Evolutionary conservation across 1,139 yeast species (phyloP), one percentile per base, ranked within the genome.

Genomic region (Pichia terricola): DNA sequence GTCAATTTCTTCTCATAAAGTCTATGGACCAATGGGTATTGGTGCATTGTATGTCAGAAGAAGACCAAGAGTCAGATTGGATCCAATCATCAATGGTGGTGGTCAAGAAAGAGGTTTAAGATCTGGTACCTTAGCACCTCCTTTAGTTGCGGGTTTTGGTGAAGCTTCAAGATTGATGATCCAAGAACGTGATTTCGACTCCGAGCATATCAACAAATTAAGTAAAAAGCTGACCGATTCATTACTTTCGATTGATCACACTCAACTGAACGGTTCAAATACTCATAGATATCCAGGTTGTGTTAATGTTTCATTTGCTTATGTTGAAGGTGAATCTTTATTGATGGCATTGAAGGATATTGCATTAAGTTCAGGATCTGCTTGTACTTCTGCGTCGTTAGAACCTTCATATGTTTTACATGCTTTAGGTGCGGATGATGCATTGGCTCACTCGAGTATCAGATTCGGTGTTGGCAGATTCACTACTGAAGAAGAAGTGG

Each of bases 61-160:
- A 74, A 80, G 98, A 66, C 99, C 99, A 53, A 81, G 99, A 68
- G 98, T 94, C 44, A 82, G 99, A 75, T 65, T 91, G 53, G 96
- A 89, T 53, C 96, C 99, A 34, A 71, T 91, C 48, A 84, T 91
- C 54, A 83, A 88, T 50, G 99, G 99, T 55, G 99, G 99, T 65
- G 99, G 99, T 44, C 99, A 91, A 69, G 99, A 91, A 69, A 82
- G 99, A 68, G 98, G 98, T 50, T 73, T 91, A 58, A 77, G 99
- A 67, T 85, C 95, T 7, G 99, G 99, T 50, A 91, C 99, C 33
- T 74, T 91, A 61, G 91, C 98, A 3, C 95, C 98, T 25, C 95
- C 98, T 31, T 73, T 89, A 57, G 86, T 91, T 40, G 84, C 89
- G 22, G 99, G 98, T 0, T 87, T 91, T 61, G 99, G 99, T 51